phyloP scores from a whole-genome alignment of 306 rosid species.

The Cotoneaster glaucophyllus region DNA sequence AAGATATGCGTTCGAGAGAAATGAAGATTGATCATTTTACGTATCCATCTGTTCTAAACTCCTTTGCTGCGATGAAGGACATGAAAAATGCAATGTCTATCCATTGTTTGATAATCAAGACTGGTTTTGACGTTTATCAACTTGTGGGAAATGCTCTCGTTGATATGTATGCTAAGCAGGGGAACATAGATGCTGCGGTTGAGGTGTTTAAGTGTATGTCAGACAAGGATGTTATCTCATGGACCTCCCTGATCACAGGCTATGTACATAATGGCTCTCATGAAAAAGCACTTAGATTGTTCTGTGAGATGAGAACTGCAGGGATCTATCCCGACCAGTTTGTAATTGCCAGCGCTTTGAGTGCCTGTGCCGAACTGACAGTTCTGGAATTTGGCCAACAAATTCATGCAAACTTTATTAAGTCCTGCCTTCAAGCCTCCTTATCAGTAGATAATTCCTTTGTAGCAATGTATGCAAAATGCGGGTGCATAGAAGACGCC shows the following conservation, averaged over 20 bases:
- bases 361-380: slow-evolving; percentile 78
- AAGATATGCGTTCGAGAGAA: slow-evolving; percentile 58
- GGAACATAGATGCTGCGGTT: slow-evolving; percentile 45
- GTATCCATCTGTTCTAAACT: slow-evolving; percentile 70
- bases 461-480: slow-evolving; percentile 79
- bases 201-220: slow-evolving; percentile 47
- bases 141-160: slow-evolving; percentile 79
- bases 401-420: slow-evolving; percentile 60
- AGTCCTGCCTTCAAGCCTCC: slow-evolving; percentile 51
- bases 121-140: slow-evolving; percentile 60
- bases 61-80: slow-evolving; percentile 37
- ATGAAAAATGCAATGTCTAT: slow-evolving; percentile 33
- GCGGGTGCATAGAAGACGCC: slow-evolving; percentile 86
- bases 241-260: slow-evolving; percentile 91
- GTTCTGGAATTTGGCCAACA: slow-evolving; percentile 73
- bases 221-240: slow-evolving; percentile 78
- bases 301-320: slow-evolving; percentile 62
- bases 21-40: slow-evolving; percentile 73
- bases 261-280: slow-evolving; percentile 61
- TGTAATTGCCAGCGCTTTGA: slow-evolving; percentile 61
- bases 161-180: slow-evolving; percentile 75
- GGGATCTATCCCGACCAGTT: slow-evolving; percentile 63
- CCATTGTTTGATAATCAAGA: slow-evolving; percentile 62
- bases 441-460: slow-evolving; percentile 69
- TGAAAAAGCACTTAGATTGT: slow-evolving; percentile 53